Percentiles rank a stretch among this genome's conserved stretches.
phyloP scores from a whole-genome alignment of 2,329 filamentous ascomycete species.

The Curvularia spicifera region DNA sequence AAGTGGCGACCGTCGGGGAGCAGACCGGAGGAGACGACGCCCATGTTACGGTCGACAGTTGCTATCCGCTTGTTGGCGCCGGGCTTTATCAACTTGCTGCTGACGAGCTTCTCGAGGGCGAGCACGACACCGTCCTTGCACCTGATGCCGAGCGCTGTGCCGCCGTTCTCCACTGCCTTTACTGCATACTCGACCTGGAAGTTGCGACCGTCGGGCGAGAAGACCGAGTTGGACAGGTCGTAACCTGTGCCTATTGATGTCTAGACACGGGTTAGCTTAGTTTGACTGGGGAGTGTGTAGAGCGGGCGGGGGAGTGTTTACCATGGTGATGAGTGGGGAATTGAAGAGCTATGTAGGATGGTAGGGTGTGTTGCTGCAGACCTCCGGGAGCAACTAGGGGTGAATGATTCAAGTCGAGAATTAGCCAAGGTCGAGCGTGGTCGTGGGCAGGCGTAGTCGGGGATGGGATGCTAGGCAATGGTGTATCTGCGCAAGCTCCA shows the following conservation, averaged over 20 bases:
- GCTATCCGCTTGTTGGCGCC: constrained; percentile 97
- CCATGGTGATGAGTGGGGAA: constrained; percentile 38
- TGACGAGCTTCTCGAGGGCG: constrained; percentile 94
- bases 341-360: constrained; percentile 6
- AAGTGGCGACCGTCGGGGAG: constrained; percentile 96
- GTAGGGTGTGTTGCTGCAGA: neutral
- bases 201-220: constrained; percentile 97
- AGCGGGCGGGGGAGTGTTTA: constrained; percentile 22
- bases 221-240: constrained; percentile 99
- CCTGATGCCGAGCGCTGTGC: constrained; percentile 93
- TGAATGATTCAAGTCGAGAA: neutral
- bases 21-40: constrained; percentile 91
- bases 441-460: constrained; percentile 23
- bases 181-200: constrained; percentile 97
- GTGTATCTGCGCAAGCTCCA: constrained; percentile 40
- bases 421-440: constrained; percentile 6
- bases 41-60: constrained; percentile 90
- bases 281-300: neutral
- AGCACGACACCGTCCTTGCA: constrained; percentile 97
- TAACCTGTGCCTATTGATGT: constrained; percentile 99
- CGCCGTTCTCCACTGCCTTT: constrained; percentile 97
- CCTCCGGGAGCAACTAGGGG: neutral
- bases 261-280: constrained; percentile 57
- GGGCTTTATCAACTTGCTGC: constrained; percentile 92
- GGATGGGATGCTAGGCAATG: constrained; percentile 39